These are phyloP conservation scores for Conticribra weissflogii DNA, from an alignment of 108 stramenopile species.

Conservation along the genomic window DNA sequence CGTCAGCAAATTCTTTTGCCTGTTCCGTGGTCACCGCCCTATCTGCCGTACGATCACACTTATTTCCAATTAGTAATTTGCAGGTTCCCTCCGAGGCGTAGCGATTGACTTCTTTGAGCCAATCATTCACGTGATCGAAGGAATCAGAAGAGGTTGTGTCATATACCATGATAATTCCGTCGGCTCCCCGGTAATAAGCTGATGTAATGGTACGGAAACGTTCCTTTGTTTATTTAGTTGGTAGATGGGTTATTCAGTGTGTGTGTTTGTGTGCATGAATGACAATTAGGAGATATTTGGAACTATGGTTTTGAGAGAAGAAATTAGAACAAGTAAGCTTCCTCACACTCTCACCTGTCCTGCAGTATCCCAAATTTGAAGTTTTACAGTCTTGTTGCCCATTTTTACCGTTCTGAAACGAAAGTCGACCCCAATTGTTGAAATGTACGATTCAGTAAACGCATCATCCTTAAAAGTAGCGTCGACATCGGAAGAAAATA, in stretches of 20 bases:
- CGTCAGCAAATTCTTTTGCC: conserved; percentile 95
- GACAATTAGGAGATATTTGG: not conserved
- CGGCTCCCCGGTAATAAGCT: conserved; percentile 96
- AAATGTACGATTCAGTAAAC: conserved; percentile 98
- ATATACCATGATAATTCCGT: conserved; percentile 97
- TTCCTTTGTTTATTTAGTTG: conserved; percentile 69
- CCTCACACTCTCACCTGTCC: conserved; percentile 74
- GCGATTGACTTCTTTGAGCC: conserved; percentile 97
- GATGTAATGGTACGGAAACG: conserved; percentile 98
- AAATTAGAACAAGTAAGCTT: not conserved
- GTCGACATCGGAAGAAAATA: not conserved
- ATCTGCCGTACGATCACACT: conserved; percentile 90
- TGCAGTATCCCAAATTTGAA: conserved; percentile 89
- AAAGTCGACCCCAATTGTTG: conserved; percentile 99
- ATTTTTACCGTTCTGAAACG: conserved; percentile 97
- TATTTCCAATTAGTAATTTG: conserved; percentile 97
- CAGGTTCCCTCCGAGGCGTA: conserved; percentile 96
- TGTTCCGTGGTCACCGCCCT: conserved; percentile 88
- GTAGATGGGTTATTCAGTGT: no score
- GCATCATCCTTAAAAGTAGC: conserved; percentile 85
- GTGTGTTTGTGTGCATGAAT: not conserved
- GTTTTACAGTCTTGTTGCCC: conserved; percentile 90
- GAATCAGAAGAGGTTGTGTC: conserved; percentile 95
- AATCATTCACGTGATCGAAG: conserved; percentile 97
- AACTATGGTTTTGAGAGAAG: no score